phyloP scores from a whole-genome alignment of 1,284 basidiomycete genomes.

The Cyathus pygmaeus region DNA sequence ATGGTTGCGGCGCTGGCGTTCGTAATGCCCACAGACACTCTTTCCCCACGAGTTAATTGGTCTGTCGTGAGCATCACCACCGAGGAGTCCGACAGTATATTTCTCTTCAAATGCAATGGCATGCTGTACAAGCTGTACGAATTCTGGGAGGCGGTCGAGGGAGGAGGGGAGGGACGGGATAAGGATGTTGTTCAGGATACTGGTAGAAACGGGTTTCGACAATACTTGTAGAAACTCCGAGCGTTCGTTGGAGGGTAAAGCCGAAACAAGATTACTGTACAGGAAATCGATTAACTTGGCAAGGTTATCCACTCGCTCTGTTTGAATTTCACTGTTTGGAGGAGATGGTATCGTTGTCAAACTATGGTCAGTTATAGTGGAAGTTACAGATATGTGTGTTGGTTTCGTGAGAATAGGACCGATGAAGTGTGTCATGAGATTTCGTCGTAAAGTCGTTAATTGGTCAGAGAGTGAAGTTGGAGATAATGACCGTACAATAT shows the following conservation, averaged over 20 bases:
- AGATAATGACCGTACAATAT: constrained; percentile 70
- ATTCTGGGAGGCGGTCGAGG: constrained; percentile 65
- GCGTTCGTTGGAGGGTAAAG: constrained; percentile 59
- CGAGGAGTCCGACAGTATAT: constrained; percentile 60
- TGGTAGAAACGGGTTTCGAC: constrained; percentile 63
- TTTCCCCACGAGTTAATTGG: constrained; percentile 71
- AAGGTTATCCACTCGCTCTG: constrained; percentile 61
- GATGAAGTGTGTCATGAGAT: constrained; percentile 68
- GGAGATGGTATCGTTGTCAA: constrained; percentile 59
- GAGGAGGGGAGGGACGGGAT: constrained; percentile 74
- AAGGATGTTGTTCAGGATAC: constrained; percentile 72
- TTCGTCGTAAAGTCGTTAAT: constrained; percentile 70
- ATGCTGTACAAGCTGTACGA: constrained; percentile 62
- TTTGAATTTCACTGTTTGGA: constrained; percentile 49
- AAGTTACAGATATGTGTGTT: constrained; percentile 48
- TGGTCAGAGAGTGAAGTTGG: constrained; percentile 61
- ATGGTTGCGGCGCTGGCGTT: constrained; percentile 69
- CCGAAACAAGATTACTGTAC: constrained; percentile 60
- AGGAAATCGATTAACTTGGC: constrained; percentile 66
- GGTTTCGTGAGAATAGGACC: constrained; percentile 66
- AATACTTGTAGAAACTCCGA: constrained; percentile 61
- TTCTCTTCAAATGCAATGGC: constrained; percentile 73
- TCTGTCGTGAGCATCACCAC: constrained; percentile 58
- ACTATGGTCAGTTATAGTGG: constrained; percentile 50
- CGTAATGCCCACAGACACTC: constrained; percentile 74